Evolutionary conservation across 768 basidiomycete species (phyloP).

Genomic region (Cystofilobasidium ferigula): DNA sequence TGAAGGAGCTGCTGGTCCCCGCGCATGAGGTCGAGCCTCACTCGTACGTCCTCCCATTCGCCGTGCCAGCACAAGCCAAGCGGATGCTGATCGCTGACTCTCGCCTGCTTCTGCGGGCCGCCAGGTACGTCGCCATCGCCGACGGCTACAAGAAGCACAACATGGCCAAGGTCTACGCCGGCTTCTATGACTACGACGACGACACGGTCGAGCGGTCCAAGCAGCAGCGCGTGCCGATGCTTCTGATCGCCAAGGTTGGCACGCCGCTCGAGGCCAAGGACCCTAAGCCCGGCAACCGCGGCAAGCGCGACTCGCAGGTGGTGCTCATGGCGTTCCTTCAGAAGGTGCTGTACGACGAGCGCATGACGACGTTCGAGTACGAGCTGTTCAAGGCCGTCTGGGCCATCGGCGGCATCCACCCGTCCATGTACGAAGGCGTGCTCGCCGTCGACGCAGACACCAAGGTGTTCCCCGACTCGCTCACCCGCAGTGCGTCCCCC

Average conservation of each 20-base stretch:
- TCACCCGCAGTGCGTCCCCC: constrained; percentile 52
- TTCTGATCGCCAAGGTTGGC: constrained; percentile 89
- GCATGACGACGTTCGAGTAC: constrained; percentile 99
- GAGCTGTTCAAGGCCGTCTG: constrained; percentile 99
- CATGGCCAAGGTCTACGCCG: constrained; percentile 97
- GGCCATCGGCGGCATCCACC: constrained; percentile 87
- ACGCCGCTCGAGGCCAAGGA: constrained; percentile 83
- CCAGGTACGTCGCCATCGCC: constrained; percentile 96
- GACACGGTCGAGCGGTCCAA: constrained; percentile 65
- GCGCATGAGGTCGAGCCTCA: constrained; percentile 76
- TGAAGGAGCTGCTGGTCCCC: constrained; percentile 80
- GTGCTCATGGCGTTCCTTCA: constrained; percentile 96
- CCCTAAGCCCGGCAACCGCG: constrained; percentile 91
- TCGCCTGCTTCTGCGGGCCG: too few species aligned
- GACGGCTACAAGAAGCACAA: constrained; percentile 99
- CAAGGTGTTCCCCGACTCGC: constrained; percentile 96
- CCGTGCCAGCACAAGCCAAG: too few species aligned
- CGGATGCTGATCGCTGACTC: too few species aligned
- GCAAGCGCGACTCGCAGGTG: constrained; percentile 97
- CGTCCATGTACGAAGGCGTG: constrained; percentile 88
- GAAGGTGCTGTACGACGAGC: constrained; percentile 99
- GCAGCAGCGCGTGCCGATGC: constrained; percentile 91
- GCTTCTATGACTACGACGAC: constrained; percentile 91
- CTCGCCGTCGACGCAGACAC: constrained; percentile 56
- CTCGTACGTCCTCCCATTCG: constrained; percentile 23